These are phyloP conservation scores for Cercophora scortea DNA, from an alignment of 495 filamentous ascomycete species.

Conservation along the genomic window DNA sequence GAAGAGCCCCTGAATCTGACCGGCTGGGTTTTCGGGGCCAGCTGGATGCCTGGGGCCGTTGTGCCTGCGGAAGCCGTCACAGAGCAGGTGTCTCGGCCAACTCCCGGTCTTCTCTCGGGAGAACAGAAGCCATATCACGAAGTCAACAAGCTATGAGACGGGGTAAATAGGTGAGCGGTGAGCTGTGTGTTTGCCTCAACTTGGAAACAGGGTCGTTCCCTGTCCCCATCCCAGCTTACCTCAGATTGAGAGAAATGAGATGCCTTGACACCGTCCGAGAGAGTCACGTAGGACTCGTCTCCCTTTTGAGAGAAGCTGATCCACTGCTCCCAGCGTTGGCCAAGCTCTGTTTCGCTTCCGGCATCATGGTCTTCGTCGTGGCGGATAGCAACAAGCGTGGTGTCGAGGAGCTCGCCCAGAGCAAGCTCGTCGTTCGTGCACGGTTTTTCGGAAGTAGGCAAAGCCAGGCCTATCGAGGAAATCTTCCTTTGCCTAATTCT, in stretches of 20 bases:
- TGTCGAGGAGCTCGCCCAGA: slow-evolving; percentile 55
- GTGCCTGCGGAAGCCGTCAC: slow-evolving; percentile 59
- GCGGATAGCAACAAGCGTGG: slow-evolving; percentile 53
- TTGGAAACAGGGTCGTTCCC: not conserved
- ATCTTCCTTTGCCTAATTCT: slow-evolving; percentile 40
- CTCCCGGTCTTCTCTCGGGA: slow-evolving; percentile 39
- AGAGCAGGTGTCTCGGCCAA: slow-evolving; percentile 66
- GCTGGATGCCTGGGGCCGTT: slow-evolving; percentile 17
- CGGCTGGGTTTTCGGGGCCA: not conserved
- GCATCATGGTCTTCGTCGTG: slow-evolving; percentile 13
- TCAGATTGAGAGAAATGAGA: slow-evolving; percentile 48
- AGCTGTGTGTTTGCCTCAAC: not conserved
- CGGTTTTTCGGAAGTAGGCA: slow-evolving; percentile 12
- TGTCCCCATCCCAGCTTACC: slow-evolving; percentile 32
- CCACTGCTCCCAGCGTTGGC: slow-evolving; percentile 48
- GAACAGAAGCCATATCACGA: slow-evolving; percentile 71
- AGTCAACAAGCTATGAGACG: slow-evolving; percentile 65
- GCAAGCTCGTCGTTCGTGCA: slow-evolving; percentile 25
- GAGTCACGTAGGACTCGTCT: slow-evolving; percentile 42
- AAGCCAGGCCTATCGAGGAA: slow-evolving; percentile 27
- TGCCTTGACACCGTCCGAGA: slow-evolving; percentile 37
- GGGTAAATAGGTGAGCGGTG: too few species aligned
- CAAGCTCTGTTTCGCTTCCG: slow-evolving; percentile 22
- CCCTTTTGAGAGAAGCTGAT: slow-evolving; percentile 59
- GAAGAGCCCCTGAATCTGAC: slow-evolving; percentile 42